A percentile compares a stretch with the other conserved stretches of the same genome.
Conservation (phyloP, 2,329 filamentous ascomycete species). For the Tolypocladium ophioglossoides region DNA sequence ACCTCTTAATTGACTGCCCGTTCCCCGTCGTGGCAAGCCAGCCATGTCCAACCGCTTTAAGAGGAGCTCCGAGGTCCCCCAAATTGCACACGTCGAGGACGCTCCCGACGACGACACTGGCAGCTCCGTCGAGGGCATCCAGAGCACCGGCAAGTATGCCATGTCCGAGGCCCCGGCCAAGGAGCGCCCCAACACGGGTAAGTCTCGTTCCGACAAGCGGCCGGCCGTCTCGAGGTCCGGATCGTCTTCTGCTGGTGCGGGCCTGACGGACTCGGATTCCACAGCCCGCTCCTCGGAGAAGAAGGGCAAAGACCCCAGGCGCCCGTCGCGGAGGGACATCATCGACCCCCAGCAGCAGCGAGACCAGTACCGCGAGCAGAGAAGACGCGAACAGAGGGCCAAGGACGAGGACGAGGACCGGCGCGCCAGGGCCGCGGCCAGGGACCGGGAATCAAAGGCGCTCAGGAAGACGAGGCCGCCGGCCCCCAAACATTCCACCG, state of each 20-base stretch:
- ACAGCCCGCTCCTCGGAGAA: slow-evolving; percentile 26
- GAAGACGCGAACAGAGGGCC: slow-evolving; percentile 15
- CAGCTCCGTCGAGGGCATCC: slow-evolving; percentile 28
- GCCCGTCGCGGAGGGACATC: slow-evolving; percentile 10
- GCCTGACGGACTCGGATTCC: slow-evolving; percentile 31
- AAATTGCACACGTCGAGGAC: slow-evolving; percentile 38
- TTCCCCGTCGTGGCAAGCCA: slow-evolving; percentile 6
- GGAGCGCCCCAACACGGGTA: slow-evolving; percentile 41
- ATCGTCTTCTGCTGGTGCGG: slow-evolving; percentile 23
- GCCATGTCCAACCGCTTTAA: slow-evolving; percentile 30
- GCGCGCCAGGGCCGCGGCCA: slow-evolving; percentile 4
- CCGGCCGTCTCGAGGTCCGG: slow-evolving; percentile 22
- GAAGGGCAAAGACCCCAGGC: slow-evolving; percentile 14
- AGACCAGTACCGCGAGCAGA: slow-evolving; percentile 16
- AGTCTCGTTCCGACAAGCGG: slow-evolving; percentile 30
- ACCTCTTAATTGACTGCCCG: not conserved
- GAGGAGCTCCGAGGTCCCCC: slow-evolving; percentile 16
- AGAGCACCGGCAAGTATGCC: slow-evolving; percentile 33
- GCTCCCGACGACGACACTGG: slow-evolving; percentile 38
- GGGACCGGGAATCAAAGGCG: slow-evolving; percentile 14
- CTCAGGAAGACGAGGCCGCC: slow-evolving; percentile 17
- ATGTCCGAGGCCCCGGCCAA: slow-evolving; percentile 34
- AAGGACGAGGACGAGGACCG: slow-evolving; percentile 12
- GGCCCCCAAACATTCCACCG: slow-evolving; percentile 19
- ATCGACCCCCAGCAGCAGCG: slow-evolving; percentile 10